Conservation (phyloP, 1,284 basidiomycete genomes). For the Rhizoctonia solani region DNA sequence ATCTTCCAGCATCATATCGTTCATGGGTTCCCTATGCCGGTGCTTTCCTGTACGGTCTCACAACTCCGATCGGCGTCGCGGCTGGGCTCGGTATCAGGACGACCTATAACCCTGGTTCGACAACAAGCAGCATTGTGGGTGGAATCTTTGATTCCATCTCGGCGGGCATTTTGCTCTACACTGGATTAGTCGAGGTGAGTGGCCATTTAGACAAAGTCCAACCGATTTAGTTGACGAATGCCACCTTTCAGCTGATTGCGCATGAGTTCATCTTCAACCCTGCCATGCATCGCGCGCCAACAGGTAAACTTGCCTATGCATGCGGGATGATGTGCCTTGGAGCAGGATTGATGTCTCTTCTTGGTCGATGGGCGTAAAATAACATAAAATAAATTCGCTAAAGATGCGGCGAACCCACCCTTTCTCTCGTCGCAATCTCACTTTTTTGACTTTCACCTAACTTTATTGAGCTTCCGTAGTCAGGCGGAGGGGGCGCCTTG, state of each 20-base stretch:
- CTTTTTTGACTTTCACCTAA: not conserved
- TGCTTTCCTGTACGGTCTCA: constrained; percentile 73
- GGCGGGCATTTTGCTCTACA: constrained; percentile 89
- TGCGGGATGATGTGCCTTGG: constrained; percentile 75
- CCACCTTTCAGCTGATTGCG: constrained; percentile 66
- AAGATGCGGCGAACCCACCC: constrained; percentile 12
- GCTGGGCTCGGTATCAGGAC: constrained; percentile 80
- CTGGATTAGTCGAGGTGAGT: constrained; percentile 81
- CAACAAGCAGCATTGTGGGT: constrained; percentile 76
- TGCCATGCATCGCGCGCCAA: constrained; percentile 73
- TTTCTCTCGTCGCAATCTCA: not conserved
- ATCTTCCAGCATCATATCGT: constrained; percentile 59
- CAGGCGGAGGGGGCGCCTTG: constrained; percentile 27
- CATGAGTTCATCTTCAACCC: constrained; percentile 92
- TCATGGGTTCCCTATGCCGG: constrained; percentile 66
- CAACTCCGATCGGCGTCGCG: constrained; percentile 84
- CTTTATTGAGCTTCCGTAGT: constrained; percentile 34
- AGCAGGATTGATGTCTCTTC: constrained; percentile 79
- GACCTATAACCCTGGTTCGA: constrained; percentile 79
- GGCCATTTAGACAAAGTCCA: too few relatives aligned
- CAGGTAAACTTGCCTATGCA: constrained; percentile 67
- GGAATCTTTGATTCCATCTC: constrained; percentile 86
- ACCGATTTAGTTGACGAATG: constrained; percentile 28
- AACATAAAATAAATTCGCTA: not conserved
- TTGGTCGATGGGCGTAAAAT: constrained; percentile 79